Percentiles rank a stretch among this genome's conserved stretches.
Evolutionary conservation across 805 yeast species (phyloP).

Genomic region (Millerozyma miso): DNA sequence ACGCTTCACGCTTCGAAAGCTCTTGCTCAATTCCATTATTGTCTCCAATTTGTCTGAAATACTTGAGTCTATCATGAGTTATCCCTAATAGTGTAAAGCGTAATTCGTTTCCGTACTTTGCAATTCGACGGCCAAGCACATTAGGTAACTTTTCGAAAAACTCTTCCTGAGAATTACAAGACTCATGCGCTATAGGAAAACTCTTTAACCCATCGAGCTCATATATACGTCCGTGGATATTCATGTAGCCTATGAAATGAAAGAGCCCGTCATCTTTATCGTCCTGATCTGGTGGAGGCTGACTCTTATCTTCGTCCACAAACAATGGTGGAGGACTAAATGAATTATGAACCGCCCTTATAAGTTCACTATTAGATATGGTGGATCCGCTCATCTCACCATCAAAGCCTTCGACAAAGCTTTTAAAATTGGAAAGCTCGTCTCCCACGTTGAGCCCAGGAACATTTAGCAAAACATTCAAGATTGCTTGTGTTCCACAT

Average conservation of each 20-base stretch:
- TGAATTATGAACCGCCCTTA: conserved; percentile 56
- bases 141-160: conserved; percentile 39
- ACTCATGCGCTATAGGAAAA: conserved; percentile 49
- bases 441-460: conserved; percentile 43
- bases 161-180: conserved; percentile 37
- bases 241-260: conserved; percentile 58
- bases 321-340: conserved; percentile 53
- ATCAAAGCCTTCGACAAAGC: conserved; percentile 51
- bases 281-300: conserved; percentile 16
- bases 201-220: conserved; percentile 62
- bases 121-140: conserved; percentile 45
- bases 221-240: conserved; percentile 41
- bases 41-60: conserved; percentile 37
- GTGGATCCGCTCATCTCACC: conserved; percentile 58
- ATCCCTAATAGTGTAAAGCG: conserved; percentile 56
- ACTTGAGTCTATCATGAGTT: conserved; percentile 45
- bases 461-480: conserved; percentile 46
- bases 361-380: conserved; percentile 52
- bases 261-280: conserved; percentile 49
- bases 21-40: conserved; percentile 35
- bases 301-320: conserved; percentile 36
- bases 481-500: conserved; percentile 71
- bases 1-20: conserved; percentile 42
- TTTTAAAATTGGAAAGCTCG: conserved; percentile 43
- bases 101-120: conserved; percentile 46